Conservation (phyloP, 805 yeast species). For the Candida pini region DNA sequence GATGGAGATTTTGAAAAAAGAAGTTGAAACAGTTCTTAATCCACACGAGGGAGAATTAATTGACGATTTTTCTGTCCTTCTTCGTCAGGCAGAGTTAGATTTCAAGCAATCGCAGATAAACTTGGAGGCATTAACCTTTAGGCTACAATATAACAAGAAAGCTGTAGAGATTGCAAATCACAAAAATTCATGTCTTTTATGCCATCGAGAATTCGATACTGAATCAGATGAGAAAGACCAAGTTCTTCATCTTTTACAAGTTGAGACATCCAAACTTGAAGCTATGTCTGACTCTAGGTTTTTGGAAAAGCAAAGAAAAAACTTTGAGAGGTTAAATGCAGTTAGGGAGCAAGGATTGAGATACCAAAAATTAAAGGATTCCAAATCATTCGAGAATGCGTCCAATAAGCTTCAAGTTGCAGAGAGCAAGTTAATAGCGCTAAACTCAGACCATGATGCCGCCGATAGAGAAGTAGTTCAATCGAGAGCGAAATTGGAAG, state of each 20-base stretch:
- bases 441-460: no score
- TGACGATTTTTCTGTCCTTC: no score
- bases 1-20: constrained; percentile 5
- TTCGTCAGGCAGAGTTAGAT: constrained; percentile 60
- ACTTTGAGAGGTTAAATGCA: no score
- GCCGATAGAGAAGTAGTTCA: no score
- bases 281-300: constrained; percentile 13
- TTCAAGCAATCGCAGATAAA: constrained; percentile 58
- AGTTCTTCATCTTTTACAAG: constrained; percentile 19
- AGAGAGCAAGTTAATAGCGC: no score
- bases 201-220: constrained; percentile 59
- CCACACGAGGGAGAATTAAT: no score
- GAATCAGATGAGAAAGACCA: constrained; percentile 15
- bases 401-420: no score
- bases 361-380: no score
- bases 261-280: constrained; percentile 18
- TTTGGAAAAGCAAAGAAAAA: constrained; percentile 24
- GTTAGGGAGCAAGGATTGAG: no score
- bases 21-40: constrained; percentile 18
- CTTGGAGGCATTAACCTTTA: constrained; percentile 61
- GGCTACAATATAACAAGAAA: constrained; percentile 59
- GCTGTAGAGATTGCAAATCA: constrained; percentile 61
- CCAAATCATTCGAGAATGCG: no score
- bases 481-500: no score
- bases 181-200: constrained; percentile 61